Conservation (phyloP, 495 filamentous ascomycete species). For the Tuber calosporum region DNA sequence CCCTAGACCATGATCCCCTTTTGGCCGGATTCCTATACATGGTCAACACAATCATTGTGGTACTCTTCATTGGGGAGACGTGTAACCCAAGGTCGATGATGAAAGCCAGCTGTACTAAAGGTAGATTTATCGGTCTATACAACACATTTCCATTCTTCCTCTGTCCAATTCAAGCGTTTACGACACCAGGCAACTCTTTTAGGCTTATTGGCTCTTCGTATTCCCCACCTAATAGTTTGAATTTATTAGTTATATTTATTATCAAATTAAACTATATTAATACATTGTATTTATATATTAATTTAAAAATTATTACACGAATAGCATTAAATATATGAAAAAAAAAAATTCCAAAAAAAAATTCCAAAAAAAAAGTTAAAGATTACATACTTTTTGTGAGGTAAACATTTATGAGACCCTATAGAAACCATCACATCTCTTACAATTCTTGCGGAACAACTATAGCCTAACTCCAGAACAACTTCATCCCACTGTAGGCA, state of each 20-base stretch:
- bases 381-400: neutral
- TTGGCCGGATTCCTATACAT: too few relatives aligned
- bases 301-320: too few relatives aligned
- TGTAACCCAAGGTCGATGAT: neutral
- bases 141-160: constrained; percentile 12
- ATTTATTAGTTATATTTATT: too few relatives aligned
- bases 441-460: neutral
- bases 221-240: neutral
- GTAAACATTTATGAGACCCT: constrained; percentile 17
- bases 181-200: constrained; percentile 8
- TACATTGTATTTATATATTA: too few relatives aligned
- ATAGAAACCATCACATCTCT: constrained; percentile 12
- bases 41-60: too few relatives aligned
- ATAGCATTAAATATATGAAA: too few relatives aligned
- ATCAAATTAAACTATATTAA: too few relatives aligned
- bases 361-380: too few relatives aligned
- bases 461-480: constrained; percentile 11
- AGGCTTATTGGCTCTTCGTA: neutral
- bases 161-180: constrained; percentile 7
- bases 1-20: too few relatives aligned
- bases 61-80: too few relatives aligned
- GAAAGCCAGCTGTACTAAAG: constrained; percentile 13
- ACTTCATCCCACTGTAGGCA: constrained; percentile 23
- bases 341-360: too few relatives aligned
- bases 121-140: constrained; percentile 24